phyloP scores from a whole-genome alignment of 192 early-diverging fungal species.

The Cetraspora pellucida region DNA sequence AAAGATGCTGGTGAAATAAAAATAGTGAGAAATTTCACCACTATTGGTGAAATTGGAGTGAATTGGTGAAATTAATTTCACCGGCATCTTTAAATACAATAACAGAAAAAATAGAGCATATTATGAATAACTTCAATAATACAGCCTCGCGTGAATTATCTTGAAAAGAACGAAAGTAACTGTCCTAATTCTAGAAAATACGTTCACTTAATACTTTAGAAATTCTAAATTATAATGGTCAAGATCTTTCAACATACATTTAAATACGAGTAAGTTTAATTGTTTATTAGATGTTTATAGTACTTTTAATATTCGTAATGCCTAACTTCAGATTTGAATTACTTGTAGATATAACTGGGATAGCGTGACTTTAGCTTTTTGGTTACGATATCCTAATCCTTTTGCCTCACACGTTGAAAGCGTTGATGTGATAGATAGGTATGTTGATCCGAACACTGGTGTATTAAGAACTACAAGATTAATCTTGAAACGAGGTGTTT shows the following conservation, averaged over 20 bases:
- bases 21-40: too few relatives aligned
- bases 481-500: conserved; percentile 83
- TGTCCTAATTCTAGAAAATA: too few relatives aligned
- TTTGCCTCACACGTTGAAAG: conserved; percentile 93
- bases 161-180: too few relatives aligned
- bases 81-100: too few relatives aligned
- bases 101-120: too few relatives aligned
- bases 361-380: conserved; percentile 87
- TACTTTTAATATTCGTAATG: not conserved
- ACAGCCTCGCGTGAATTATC: too few relatives aligned
- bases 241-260: conserved; percentile 82
- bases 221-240: conserved; percentile 56
- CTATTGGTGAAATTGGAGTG: too few relatives aligned
- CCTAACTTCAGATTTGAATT: not conserved
- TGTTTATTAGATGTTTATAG: not conserved
- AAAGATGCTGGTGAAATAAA: too few relatives aligned
- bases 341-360: conserved; percentile 64
- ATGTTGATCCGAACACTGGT: conserved; percentile 76
- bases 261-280: conserved; percentile 66
- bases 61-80: too few relatives aligned
- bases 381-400: conserved; percentile 97
- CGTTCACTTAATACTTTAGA: too few relatives aligned
- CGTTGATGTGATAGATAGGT: conserved; percentile 89
- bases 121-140: too few relatives aligned
- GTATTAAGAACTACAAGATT: conserved; percentile 85